Base-by-base conservation (phyloP, 805 yeast species). In the Ogataea populi-albae region DNA sequence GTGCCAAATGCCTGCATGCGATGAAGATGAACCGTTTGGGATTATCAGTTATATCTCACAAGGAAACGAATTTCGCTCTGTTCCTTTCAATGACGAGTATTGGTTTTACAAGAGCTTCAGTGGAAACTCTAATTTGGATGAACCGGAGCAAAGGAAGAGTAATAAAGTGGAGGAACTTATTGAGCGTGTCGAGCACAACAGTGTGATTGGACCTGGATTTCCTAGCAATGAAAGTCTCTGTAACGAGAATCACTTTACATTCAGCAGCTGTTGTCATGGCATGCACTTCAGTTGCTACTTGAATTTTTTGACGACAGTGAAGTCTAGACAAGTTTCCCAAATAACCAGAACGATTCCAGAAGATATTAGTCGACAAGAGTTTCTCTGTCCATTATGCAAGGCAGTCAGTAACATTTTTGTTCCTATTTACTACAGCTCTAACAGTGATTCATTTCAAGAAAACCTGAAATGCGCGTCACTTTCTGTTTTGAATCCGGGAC, bases 191-290 rank as follows among this genome's bases (percentile, higher is more conserved):
- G 68, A 65, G 33, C 58, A 65, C 1, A 55, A 61, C 3, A 47
- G 60, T 25, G 75, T 74, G 0, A 59, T 81, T 43, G 95, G 95
- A 0, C 91, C 88, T 0, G 89, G 91, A 1, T 86, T 82, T 47
- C 76, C 79, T 2, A 34, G 51, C 4, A 51, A 47, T 6, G 59
- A 55, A 14, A 57, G 57, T 15, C 38, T 60, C 44, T 38, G 61
- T 30, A 61, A 62, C 26, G 68, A 73, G 26, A 63, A 64, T 30
- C 67, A 69, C 38, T 56, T 73, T 6, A 71, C 83, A 1, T 67
- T 81, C 3, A 73, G 78, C 41, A 81, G 95, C 34, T 91, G 98
- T 65, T 95, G 96, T 1, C 98, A 91, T 61, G 94, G 95, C 2
- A 82, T 91, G 80, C 98, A 91, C 58, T 77, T 74, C 42, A 68